phyloP scores from a whole-genome alignment of 2,329 filamentous ascomycete species.

The Pseudocercospora macadamiae region DNA sequence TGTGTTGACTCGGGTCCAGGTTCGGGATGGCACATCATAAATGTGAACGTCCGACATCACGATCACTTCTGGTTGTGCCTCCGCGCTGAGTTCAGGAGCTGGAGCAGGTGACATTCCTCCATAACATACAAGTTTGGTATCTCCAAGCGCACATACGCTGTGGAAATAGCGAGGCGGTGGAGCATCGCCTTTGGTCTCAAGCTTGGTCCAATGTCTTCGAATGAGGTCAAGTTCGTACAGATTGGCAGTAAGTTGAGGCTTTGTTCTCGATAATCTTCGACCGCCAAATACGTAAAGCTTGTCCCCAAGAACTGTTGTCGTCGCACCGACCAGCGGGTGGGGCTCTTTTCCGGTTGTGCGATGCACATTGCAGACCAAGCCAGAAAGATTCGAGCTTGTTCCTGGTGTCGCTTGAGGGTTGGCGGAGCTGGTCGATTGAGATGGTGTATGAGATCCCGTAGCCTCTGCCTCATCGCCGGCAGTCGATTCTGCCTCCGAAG shows the following conservation, averaged over 20 bases:
- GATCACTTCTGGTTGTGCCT: conserved; percentile 63
- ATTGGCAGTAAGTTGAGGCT: conserved; percentile 83
- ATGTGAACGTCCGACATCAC: conserved; percentile 99
- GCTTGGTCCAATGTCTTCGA: conserved; percentile 86
- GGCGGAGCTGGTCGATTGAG: conserved; percentile 20
- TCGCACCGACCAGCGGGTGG: conserved; percentile 88
- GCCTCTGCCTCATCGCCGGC: conserved; percentile 26
- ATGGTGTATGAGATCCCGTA: conserved; percentile 38
- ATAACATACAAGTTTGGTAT: conserved; percentile 96
- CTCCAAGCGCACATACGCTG: conserved; percentile 89
- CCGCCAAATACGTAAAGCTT: conserved; percentile 97
- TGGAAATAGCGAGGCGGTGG: conserved; percentile 95
- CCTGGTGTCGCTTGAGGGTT: conserved; percentile 21
- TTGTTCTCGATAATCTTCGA: conserved; percentile 78
- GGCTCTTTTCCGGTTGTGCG: conserved; percentile 90
- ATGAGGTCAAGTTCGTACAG: conserved; percentile 93
- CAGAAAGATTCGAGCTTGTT: conserved; percentile 63
- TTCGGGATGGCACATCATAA: conserved; percentile 79
- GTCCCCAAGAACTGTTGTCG: conserved; percentile 91
- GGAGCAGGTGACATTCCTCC: conserved; percentile 87
- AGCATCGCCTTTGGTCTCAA: conserved; percentile 81
- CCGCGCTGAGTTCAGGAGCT: conserved; percentile 68
- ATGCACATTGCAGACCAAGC: conserved; percentile 69
- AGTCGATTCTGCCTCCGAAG: conserved; percentile 40
- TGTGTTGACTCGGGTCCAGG: conserved; percentile 77